Percentiles rank a stretch among this genome's conserved stretches.
Conservation (phyloP, 1,139 yeast genomes). For the Blastobotrys niveus region DNA sequence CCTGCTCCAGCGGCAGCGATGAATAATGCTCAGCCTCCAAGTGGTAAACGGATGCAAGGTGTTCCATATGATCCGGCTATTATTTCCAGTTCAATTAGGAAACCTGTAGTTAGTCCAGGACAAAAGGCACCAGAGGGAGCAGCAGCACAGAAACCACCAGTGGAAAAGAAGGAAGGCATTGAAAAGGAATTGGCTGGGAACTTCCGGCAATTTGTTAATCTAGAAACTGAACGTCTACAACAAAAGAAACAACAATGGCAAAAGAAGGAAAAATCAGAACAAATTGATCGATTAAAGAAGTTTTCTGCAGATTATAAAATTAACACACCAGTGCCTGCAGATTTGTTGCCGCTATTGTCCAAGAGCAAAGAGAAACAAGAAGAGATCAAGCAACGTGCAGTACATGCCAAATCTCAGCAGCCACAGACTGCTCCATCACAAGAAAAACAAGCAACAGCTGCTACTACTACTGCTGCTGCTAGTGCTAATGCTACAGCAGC, state of each 20-base stretch:
- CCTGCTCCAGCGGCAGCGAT: too few relatives aligned
- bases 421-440: constrained; percentile 19
- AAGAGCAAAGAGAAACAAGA: constrained; percentile 63
- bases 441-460: background rate
- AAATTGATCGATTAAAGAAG: constrained; percentile 66
- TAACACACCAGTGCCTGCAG: constrained; percentile 51
- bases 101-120: too few relatives aligned
- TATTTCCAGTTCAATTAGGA: constrained; percentile 29
- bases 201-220: constrained; percentile 35
- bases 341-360: constrained; percentile 67
- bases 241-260: constrained; percentile 30
- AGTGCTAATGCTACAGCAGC: background rate
- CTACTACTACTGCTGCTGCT: constrained; percentile 9
- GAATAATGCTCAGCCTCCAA: background rate
- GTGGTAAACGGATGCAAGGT: constrained; percentile 19
- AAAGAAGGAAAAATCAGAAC: constrained; percentile 43
- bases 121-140: background rate
- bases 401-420: constrained; percentile 20
- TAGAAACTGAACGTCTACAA: constrained; percentile 31
- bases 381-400: constrained; percentile 42
- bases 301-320: constrained; percentile 80
- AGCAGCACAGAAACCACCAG: background rate
- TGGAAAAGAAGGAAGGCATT: constrained; percentile 13
- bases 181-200: constrained; percentile 34
- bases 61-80: constrained; percentile 63